A percentile compares a stretch with the other conserved stretches of the same genome.
Conservation (phyloP, 768 basidiomycete species). For the Tricholoma saponaceum region DNA sequence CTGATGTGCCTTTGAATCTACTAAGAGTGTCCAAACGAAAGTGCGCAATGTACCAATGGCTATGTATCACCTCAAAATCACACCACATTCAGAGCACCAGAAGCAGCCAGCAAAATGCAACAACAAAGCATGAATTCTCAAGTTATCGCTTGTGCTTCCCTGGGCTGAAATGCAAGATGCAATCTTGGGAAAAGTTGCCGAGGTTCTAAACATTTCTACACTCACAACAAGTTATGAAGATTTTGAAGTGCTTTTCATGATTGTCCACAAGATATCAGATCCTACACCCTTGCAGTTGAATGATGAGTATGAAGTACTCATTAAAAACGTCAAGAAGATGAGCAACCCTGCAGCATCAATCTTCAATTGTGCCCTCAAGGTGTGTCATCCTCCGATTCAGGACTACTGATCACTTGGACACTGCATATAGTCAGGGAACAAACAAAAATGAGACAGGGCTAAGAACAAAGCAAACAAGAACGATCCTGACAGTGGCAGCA, state of each 20-base stretch:
- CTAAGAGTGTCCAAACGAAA: not conserved
- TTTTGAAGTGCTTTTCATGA: not conserved
- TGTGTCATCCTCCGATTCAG: no score
- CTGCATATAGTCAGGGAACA: no score
- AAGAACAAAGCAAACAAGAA: not conserved
- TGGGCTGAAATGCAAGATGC: not conserved
- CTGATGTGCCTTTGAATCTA: not conserved
- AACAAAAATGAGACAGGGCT: no score
- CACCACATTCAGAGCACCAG: not conserved
- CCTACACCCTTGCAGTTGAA: not conserved
- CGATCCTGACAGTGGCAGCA: not conserved
- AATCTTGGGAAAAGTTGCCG: not conserved
- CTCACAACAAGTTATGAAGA: not conserved
- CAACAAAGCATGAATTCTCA: not conserved
- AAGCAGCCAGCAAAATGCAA: not conserved
- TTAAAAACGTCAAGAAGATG: not conserved
- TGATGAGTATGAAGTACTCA: not conserved
- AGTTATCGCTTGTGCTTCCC: not conserved
- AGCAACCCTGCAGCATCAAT: not conserved
- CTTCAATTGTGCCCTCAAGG: no score
- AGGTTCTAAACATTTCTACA: not conserved
- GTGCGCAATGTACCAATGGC: not conserved
- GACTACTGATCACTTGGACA: no score
- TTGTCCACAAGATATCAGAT: not conserved
- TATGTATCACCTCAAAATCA: not conserved